Evolutionary conservation across 2,329 filamentous ascomycete species (phyloP).

Genomic region (Trichoderma arundinaceum): DNA sequence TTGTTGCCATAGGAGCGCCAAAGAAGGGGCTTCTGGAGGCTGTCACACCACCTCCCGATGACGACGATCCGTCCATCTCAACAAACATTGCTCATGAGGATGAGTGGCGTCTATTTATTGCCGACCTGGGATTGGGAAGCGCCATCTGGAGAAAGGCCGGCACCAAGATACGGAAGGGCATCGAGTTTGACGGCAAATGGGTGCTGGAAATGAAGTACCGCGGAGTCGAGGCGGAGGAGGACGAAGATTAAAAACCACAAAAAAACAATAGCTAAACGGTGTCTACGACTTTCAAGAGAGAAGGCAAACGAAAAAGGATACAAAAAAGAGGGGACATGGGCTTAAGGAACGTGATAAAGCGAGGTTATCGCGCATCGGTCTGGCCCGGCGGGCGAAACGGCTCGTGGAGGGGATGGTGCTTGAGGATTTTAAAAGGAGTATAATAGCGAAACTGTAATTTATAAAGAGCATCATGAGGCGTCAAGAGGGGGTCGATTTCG

Average conservation of each 20-base stretch:
- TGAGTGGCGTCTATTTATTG: conserved; percentile 81
- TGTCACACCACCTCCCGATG: conserved; percentile 60
- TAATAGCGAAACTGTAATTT: conserved; percentile 27
- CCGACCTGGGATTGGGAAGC: conserved; percentile 83
- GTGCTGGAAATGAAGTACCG: conserved; percentile 71
- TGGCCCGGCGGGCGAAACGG: background rate
- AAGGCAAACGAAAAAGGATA: background rate
- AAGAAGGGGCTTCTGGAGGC: conserved; percentile 83
- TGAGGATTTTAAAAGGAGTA: conserved; percentile 11
- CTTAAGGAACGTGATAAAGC: background rate
- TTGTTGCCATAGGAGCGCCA: conserved; percentile 85
- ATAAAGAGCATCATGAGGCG: conserved; percentile 23
- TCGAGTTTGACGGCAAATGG: conserved; percentile 90
- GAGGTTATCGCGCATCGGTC: background rate
- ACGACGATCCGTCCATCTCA: conserved; percentile 43
- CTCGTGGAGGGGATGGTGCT: background rate
- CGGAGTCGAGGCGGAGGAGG: conserved; percentile 42
- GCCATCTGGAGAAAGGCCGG: conserved; percentile 85
- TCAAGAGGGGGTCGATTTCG: conserved; percentile 16
- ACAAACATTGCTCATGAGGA: conserved; percentile 52
- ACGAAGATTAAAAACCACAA: conserved; percentile 18
- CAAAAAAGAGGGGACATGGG: background rate
- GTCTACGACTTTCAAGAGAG: conserved; percentile 8
- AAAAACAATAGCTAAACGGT: background rate
- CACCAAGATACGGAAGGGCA: conserved; percentile 78